phyloP scores from a whole-genome alignment of 768 basidiomycete species.

The Lentinula sp. region DNA sequence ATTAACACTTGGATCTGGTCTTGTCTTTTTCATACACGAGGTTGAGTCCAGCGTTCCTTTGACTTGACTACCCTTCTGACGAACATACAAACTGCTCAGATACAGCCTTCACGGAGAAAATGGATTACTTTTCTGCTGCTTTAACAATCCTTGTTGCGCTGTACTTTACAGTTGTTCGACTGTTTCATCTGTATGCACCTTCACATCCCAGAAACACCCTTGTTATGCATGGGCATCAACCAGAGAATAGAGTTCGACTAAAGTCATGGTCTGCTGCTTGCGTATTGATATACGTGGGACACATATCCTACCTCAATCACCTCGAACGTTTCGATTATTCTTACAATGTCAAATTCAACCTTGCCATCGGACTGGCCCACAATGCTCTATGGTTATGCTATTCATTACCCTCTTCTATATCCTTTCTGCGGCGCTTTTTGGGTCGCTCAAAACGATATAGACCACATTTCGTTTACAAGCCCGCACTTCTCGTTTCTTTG shows the following conservation, averaged over 20 bases:
- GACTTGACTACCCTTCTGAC: not conserved
- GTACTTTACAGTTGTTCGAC: conserved; percentile 70
- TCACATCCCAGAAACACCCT: conserved; percentile 20
- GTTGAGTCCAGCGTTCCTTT: conserved; percentile 26
- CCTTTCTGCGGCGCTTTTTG: conserved; percentile 50
- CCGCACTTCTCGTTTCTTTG: conserved; percentile 55
- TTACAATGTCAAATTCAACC: conserved; percentile 88
- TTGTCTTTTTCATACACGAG: conserved; percentile 86
- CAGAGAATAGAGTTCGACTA: conserved; percentile 13
- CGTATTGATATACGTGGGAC: conserved; percentile 51
- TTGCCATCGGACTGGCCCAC: conserved; percentile 69
- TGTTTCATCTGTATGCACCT: conserved; percentile 69
- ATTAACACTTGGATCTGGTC: conserved; percentile 95
- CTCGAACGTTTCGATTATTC: conserved; percentile 85
- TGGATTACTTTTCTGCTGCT: conserved; percentile 96
- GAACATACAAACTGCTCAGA: conserved; percentile 29
- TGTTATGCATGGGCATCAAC: conserved; percentile 15
- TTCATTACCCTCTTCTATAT: conserved; percentile 44
- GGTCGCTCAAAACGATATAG: conserved; percentile 49
- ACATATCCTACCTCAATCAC: conserved; percentile 73
- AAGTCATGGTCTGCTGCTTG: conserved; percentile 47
- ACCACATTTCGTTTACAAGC: conserved; percentile 46
- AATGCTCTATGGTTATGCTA: conserved; percentile 80
- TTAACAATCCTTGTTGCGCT: conserved; percentile 77
- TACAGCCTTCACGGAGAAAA: conserved; percentile 72